These are phyloP conservation scores for Waitea zeae DNA, from an alignment of 1,284 basidiomycete species.

Conservation along the genomic window DNA sequence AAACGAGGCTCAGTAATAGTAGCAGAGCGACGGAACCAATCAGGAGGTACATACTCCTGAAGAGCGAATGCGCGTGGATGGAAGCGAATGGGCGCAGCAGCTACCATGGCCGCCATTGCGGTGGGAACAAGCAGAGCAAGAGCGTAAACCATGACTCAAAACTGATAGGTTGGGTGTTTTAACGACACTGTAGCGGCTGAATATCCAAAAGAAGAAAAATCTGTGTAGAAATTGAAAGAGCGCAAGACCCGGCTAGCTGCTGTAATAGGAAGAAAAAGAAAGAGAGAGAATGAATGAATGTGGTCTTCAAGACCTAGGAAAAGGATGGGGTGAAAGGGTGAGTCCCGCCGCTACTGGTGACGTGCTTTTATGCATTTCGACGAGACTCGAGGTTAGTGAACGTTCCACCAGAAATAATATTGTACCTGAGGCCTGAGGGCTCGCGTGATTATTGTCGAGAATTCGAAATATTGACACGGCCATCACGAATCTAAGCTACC, in stretches of 20 bases:
- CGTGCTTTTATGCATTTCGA: no score
- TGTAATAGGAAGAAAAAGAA: neutral
- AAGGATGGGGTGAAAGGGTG: no score
- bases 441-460: no score
- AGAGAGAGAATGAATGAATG: neutral
- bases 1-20: neutral
- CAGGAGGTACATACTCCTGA: conserved; percentile 8
- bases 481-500: no score
- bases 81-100: conserved; percentile 5
- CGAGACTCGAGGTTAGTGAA: no score
- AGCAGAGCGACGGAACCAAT: neutral
- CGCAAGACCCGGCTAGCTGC: neutral
- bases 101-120: conserved; percentile 3
- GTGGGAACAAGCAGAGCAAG: neutral
- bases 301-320: neutral
- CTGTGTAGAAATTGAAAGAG: neutral
- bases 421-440: neutral
- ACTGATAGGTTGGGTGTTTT: no score
- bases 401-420: no score
- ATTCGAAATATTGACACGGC: no score
- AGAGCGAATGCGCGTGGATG: conserved; percentile 7
- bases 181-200: neutral
- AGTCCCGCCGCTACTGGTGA: no score
- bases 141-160: conserved; percentile 2
- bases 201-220: neutral